Base-by-base conservation (phyloP, 306 rosid species). In the Gynostemma pentaphyllum region DNA sequence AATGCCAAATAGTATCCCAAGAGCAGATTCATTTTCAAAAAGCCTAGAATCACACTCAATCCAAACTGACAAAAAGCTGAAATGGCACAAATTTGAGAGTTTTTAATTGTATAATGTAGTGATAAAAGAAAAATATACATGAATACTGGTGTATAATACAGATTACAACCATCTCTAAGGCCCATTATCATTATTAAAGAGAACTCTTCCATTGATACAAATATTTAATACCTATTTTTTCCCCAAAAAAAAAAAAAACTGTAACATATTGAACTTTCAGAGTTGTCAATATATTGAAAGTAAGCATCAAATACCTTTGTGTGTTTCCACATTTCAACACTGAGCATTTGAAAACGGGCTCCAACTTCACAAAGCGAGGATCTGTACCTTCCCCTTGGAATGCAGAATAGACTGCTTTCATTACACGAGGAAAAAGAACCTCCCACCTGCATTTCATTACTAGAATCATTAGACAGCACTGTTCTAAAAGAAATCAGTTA, bases 281-380 rank as follows among this genome's bases (percentile, higher is more conserved):
- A 40, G 50, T 24, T 40, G 50, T 7, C 34, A 40, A 21, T 40
- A 7, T 23, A 39, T 61, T 0, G 37, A 40, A 39, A 22, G 27
- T 7, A 41, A 60, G 15, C 22, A 41, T 15, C 2, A 3, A 51
- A 44, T 75, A 86, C 98, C 98, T 86, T 56, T 81, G 85, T 55
- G 19, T 39, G 47, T 84, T 74, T 23, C 85, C 86, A 48, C 79
- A 74, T 72, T 78, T 92, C 80, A 88, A 66, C 72, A 67, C 65
- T 36, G 95, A 84, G 78, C 95, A 81, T 81, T 74, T 86, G 75
- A 92, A 92, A 72, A 82, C 84, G 23, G 96, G 96, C 27, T 78
- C 78, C 78, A 86, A 73, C 73, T 84, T 88, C 51, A 86, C 74
- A 81, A 92, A 88, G 37, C 95, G 95, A n/a, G 96, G 94, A 78